These are phyloP conservation scores for Cavenderia fasciculata DNA, from an alignment of 78 protist genomes.

Conservation along the genomic window DNA sequence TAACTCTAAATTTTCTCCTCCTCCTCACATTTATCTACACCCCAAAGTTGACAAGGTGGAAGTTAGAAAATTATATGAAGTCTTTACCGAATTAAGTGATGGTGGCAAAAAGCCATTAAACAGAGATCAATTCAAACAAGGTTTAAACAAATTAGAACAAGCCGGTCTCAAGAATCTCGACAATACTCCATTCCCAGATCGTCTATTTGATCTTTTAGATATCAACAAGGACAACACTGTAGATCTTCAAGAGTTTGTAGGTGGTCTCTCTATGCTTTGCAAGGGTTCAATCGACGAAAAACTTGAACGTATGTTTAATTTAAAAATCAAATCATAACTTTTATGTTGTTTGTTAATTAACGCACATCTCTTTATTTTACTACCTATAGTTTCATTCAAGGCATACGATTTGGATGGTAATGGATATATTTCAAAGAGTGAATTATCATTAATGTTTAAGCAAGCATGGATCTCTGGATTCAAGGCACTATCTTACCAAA, in stretches of 20 bases:
- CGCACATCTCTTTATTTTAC: no score
- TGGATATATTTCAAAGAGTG: slow-evolving; percentile 87
- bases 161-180: slow-evolving; percentile 82
- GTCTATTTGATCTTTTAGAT: slow-evolving; percentile 75
- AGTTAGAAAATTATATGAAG: slow-evolving; percentile 71
- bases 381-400: slow-evolving; percentile 82
- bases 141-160: slow-evolving; percentile 49
- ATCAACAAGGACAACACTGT: slow-evolving; percentile 70
- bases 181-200: slow-evolving; percentile 79
- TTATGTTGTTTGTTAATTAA: background rate
- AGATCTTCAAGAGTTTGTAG: slow-evolving; percentile 79
- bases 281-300: slow-evolving; percentile 82
- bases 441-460: slow-evolving; percentile 83
- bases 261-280: slow-evolving; percentile 78
- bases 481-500: slow-evolving; percentile 79
- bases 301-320: slow-evolving; percentile 46
- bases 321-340: background rate
- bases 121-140: slow-evolving; percentile 57
- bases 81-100: slow-evolving; percentile 45
- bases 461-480: slow-evolving; percentile 85
- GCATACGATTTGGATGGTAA: slow-evolving; percentile 93
- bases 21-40: background rate
- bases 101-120: slow-evolving; percentile 72
- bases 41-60: slow-evolving; percentile 73
- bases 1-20: background rate